Conservation (phyloP, 2,329 filamentous ascomycete genomes). For the Cryphonectria japonica region DNA sequence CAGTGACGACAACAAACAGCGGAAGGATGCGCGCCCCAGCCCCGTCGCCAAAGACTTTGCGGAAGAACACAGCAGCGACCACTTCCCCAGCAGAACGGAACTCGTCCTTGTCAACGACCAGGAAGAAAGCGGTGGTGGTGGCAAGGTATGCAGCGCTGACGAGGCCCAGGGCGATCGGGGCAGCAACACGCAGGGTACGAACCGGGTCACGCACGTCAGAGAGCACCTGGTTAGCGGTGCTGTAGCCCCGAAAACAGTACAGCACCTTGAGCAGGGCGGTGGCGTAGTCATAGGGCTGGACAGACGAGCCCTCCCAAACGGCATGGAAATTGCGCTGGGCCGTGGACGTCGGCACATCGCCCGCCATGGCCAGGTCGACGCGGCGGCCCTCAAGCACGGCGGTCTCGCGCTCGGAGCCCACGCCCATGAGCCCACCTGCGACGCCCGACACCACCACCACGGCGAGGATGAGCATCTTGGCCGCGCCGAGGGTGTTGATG, state of each 20-base stretch:
- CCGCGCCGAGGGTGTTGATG: constrained; percentile 52
- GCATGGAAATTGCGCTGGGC: constrained; percentile 46
- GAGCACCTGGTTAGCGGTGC: constrained; percentile 59
- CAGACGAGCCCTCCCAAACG: constrained; percentile 45
- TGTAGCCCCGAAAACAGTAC: constrained; percentile 59
- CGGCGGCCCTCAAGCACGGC: constrained; percentile 30
- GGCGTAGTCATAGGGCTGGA: constrained; percentile 47
- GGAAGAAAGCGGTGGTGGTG: constrained; percentile 62
- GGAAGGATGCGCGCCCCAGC: constrained; percentile 47
- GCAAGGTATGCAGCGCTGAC: constrained; percentile 61
- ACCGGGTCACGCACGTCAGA: constrained; percentile 61
- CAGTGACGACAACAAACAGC: constrained; percentile 50
- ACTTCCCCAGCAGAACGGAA: constrained; percentile 57
- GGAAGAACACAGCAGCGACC: constrained; percentile 61
- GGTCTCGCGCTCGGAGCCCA: constrained; percentile 32
- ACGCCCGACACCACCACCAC: constrained; percentile 50
- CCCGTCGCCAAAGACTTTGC: constrained; percentile 54
- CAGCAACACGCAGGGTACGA: constrained; percentile 61
- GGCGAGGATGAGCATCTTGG: constrained; percentile 54
- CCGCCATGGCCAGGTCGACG: constrained; percentile 33
- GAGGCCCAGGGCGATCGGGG: constrained; percentile 56
- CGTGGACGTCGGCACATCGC: constrained; percentile 35
- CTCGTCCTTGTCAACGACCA: constrained; percentile 59
- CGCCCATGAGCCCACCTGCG: constrained; percentile 41
- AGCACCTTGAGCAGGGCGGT: constrained; percentile 60